Evolutionary conservation across 2,329 filamentous ascomycete species (phyloP).

Genomic region (Cladosporium oxysporum): DNA sequence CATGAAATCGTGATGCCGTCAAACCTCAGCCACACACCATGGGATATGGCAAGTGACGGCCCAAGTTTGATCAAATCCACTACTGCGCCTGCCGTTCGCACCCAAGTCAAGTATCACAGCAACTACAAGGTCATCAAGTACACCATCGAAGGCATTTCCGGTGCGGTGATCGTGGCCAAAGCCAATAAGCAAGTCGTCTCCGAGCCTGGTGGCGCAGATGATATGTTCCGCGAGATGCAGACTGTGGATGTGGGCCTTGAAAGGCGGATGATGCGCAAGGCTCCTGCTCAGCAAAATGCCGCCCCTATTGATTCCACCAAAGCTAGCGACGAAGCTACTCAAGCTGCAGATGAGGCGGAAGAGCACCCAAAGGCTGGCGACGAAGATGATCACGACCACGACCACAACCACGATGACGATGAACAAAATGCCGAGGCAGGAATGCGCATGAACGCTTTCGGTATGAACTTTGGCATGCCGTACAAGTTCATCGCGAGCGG

Average conservation of each 20-base stretch:
- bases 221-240: slow-evolving; percentile 57
- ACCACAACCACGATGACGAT: background rate
- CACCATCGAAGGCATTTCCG: slow-evolving; percentile 48
- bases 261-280: slow-evolving; percentile 4
- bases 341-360: background rate
- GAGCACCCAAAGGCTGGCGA: background rate
- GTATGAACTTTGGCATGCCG: slow-evolving; percentile 54
- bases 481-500: slow-evolving; percentile 67
- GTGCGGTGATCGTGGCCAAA: slow-evolving; percentile 57
- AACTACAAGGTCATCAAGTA: slow-evolving; percentile 50
- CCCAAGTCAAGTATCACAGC: slow-evolving; percentile 37
- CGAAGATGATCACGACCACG: background rate
- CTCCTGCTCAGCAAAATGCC: background rate
- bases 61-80: slow-evolving; percentile 33
- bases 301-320: background rate
- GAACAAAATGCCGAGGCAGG: slow-evolving; percentile 25
- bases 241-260: slow-evolving; percentile 39
- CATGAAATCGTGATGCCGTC: slow-evolving; percentile 30
- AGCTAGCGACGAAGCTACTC: background rate
- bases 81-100: slow-evolving; percentile 36
- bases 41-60: slow-evolving; percentile 33
- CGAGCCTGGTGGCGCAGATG: slow-evolving; percentile 58
- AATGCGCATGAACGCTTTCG: slow-evolving; percentile 37
- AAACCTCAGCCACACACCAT: slow-evolving; percentile 28
- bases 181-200: slow-evolving; percentile 56